phyloP scores from a whole-genome alignment of 495 filamentous ascomycete genomes.

The Neurospora sp. region DNA sequence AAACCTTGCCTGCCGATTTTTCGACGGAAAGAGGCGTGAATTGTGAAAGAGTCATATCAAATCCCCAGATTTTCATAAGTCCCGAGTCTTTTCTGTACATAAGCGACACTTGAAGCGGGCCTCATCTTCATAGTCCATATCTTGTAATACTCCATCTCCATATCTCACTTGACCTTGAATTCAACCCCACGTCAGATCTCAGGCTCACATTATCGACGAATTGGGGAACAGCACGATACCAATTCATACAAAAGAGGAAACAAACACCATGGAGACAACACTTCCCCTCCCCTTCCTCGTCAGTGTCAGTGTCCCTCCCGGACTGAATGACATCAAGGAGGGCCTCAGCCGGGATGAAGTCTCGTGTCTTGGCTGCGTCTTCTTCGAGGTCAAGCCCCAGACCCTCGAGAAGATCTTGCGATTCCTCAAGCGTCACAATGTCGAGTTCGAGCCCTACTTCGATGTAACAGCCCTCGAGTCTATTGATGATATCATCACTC shows the following conservation, averaged over 20 bases:
- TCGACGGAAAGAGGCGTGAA: not conserved
- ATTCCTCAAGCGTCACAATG: slow-evolving; percentile 61
- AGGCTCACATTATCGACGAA: not conserved
- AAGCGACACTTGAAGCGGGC: not conserved
- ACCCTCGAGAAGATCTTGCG: slow-evolving; percentile 48
- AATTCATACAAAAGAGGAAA: not conserved
- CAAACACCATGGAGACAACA: slow-evolving; percentile 40
- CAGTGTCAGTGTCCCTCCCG: slow-evolving; percentile 45
- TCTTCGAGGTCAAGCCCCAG: slow-evolving; percentile 51
- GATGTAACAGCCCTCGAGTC: slow-evolving; percentile 63
- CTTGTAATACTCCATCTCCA: not conserved
- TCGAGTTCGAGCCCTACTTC: slow-evolving; percentile 59
- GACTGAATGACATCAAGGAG: slow-evolving; percentile 33
- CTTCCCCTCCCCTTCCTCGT: slow-evolving; percentile 49
- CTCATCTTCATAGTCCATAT: not conserved
- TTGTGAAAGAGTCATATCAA: not conserved
- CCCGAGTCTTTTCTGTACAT: not conserved
- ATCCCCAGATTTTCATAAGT: not conserved
- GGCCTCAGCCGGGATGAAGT: slow-evolving; percentile 60
- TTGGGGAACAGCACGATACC: not conserved
- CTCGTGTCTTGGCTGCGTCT: slow-evolving; percentile 67
- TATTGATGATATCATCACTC: slow-evolving; percentile 59
- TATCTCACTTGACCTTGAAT: not conserved
- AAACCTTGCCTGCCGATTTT: not conserved
- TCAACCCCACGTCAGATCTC: not conserved